Percentiles rank a stretch among this genome's conserved stretches.
Evolutionary conservation across 768 basidiomycete species (phyloP).

Genomic region (Boletus sp.): DNA sequence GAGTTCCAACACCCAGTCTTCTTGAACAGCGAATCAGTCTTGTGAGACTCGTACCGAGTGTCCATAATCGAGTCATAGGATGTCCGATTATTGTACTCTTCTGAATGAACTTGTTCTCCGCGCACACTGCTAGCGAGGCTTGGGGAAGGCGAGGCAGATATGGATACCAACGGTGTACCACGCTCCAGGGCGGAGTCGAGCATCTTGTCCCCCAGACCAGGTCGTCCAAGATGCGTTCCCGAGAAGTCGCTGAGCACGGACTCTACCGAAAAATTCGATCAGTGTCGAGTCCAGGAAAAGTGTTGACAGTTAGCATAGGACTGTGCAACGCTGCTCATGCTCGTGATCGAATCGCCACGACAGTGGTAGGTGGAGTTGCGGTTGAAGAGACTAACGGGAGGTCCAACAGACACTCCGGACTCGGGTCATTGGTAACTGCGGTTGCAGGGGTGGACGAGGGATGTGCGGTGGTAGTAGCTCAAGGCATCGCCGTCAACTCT

Average conservation of each 20-base stretch:
- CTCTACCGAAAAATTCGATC: constrained; percentile 56
- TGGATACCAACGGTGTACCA: constrained; percentile 54
- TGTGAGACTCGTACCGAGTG: constrained; percentile 39
- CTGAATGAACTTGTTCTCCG: constrained; percentile 8
- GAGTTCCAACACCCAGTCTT: constrained; percentile 53
- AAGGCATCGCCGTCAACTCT: constrained; percentile 75
- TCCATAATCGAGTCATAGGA: constrained; percentile 71
- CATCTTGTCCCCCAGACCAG: constrained; percentile 86
- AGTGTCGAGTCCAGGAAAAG: constrained; percentile 58
- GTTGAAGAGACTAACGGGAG: constrained; percentile 72
- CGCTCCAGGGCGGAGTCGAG: constrained; percentile 57
- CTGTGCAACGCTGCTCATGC: constrained; percentile 54
- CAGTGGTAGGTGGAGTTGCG: constrained; percentile 53
- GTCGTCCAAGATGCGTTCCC: constrained; percentile 52
- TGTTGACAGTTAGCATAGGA: constrained; percentile 58
- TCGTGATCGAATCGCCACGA: constrained; percentile 57
- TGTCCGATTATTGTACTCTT: constrained; percentile 32
- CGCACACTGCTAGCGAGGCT: constrained; percentile 29
- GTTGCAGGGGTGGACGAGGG: constrained; percentile 32
- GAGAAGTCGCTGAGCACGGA: constrained; percentile 67
- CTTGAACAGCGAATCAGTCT: constrained; percentile 57
- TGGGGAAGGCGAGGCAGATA: constrained; percentile 62
- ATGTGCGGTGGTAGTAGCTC: constrained; percentile 63
- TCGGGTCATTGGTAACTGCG: constrained; percentile 61
- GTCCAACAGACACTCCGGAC: constrained; percentile 57